Conservation (phyloP, 1,139 yeast species). For the Pneumocystis sp. region DNA sequence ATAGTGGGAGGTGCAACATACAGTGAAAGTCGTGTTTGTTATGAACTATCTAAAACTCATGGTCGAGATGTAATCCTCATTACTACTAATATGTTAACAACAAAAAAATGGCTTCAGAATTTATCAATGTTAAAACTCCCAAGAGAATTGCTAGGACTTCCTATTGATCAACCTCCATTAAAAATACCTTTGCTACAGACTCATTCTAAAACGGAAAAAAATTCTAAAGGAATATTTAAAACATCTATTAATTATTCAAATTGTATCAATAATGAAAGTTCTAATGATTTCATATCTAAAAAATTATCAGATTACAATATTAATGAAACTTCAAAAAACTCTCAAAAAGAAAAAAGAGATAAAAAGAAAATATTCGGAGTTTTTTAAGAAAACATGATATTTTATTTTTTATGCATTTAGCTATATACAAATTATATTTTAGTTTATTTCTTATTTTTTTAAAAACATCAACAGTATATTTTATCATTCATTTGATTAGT, state of each 20-base stretch:
- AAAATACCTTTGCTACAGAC: not conserved
- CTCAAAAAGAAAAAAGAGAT: not conserved
- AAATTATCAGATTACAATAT: not conserved
- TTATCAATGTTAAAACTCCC: slow-evolving; percentile 20
- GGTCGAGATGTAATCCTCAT: slow-evolving; percentile 73
- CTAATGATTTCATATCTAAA: not conserved
- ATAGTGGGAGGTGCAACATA: slow-evolving; percentile 84
- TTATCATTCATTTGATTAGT: not conserved
- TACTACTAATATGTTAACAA: slow-evolving; percentile 60
- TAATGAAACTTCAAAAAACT: not conserved
- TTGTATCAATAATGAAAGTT: not conserved
- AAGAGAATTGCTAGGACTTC: slow-evolving; percentile 21
- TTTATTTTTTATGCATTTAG: not conserved
- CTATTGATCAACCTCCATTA: slow-evolving; percentile 19
- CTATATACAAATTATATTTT: not conserved
- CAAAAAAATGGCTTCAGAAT: slow-evolving; percentile 34
- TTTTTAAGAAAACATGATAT: not conserved
- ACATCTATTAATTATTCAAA: not conserved
- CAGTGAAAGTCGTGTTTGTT: slow-evolving; percentile 63
- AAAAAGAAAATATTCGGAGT: not conserved
- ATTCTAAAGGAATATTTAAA: not conserved
- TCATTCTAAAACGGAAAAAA: not conserved
- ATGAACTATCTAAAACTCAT: slow-evolving; percentile 48
- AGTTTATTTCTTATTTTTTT: not conserved
- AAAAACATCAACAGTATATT: not conserved